A percentile compares a stretch with the other conserved stretches of the same genome.
Evolutionary conservation across 768 basidiomycete genomes (phyloP).

Genomic region (Kwoniella heveanensis): DNA sequence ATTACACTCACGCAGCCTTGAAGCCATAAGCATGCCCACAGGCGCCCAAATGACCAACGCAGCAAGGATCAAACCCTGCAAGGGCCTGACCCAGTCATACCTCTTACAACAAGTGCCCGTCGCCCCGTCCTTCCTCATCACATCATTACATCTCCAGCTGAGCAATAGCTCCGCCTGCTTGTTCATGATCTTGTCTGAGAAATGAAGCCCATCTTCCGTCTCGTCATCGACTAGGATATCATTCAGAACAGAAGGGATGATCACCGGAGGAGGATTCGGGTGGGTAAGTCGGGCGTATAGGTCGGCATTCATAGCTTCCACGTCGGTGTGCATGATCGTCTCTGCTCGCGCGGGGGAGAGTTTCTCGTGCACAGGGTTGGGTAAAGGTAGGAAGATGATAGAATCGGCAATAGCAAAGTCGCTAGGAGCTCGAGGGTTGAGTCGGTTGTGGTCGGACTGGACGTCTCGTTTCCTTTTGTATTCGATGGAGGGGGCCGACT

Average conservation of each 20-base stretch:
- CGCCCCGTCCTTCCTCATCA: slow-evolving; percentile 31
- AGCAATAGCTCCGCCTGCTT: slow-evolving; percentile 76
- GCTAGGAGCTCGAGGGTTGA: background rate
- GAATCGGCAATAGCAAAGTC: slow-evolving; percentile 65
- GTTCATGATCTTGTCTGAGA: slow-evolving; percentile 64
- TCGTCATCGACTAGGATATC: slow-evolving; percentile 70
- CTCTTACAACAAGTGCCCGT: slow-evolving; percentile 78
- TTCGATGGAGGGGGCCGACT: slow-evolving; percentile 3
- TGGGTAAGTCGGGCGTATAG: slow-evolving; percentile 68
- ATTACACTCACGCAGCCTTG: slow-evolving; percentile 50
- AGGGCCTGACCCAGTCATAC: slow-evolving; percentile 67
- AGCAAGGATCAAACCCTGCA: slow-evolving; percentile 47
- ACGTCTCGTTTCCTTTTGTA: slow-evolving; percentile 13
- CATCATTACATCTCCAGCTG: slow-evolving; percentile 78
- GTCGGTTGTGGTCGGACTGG: background rate
- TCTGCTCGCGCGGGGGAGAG: slow-evolving; percentile 66
- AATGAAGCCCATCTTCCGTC: slow-evolving; percentile 85
- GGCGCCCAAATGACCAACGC: slow-evolving; percentile 60
- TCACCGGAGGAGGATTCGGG: slow-evolving; percentile 58
- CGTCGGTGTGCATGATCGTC: slow-evolving; percentile 74
- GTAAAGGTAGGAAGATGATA: slow-evolving; percentile 76
- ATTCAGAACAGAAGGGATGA: slow-evolving; percentile 79
- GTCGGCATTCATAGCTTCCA: slow-evolving; percentile 89
- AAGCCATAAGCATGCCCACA: slow-evolving; percentile 57
- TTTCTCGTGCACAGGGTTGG: slow-evolving; percentile 68